A percentile compares a stretch with the other conserved stretches of the same genome.
Evolutionary conservation across 2,329 filamentous ascomycete species (phyloP).

Genomic region (Phyllosticta citribraziliensis): DNA sequence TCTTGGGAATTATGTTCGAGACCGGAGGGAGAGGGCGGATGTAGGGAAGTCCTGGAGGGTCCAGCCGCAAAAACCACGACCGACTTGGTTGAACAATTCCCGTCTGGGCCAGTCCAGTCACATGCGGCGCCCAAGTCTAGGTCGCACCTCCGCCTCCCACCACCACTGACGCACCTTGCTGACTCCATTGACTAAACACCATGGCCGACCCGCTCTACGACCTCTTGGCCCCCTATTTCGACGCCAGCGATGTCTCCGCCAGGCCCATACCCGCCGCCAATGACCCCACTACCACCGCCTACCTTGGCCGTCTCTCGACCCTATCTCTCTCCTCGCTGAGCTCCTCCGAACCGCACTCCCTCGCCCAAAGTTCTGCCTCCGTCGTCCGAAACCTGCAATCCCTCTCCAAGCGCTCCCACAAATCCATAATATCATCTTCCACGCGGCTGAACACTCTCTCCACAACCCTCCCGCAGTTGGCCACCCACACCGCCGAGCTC

Average conservation of each 20-base stretch:
- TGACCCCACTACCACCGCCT: slow-evolving; percentile 52
- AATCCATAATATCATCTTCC: slow-evolving; percentile 70
- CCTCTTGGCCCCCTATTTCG: slow-evolving; percentile 55
- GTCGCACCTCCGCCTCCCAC: neutral
- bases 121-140: neutral
- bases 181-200: neutral
- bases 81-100: neutral
- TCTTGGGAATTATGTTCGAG: neutral
- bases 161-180: neutral
- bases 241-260: slow-evolving; percentile 31
- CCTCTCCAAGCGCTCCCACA: slow-evolving; percentile 82
- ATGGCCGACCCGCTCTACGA: slow-evolving; percentile 61
- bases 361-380: slow-evolving; percentile 74
- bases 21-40: neutral
- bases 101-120: neutral
- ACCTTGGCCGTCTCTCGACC: slow-evolving; percentile 68
- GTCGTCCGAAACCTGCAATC: slow-evolving; percentile 74
- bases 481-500: slow-evolving; percentile 55
- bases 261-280: slow-evolving; percentile 29
- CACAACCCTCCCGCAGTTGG: slow-evolving; percentile 61
- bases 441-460: slow-evolving; percentile 65
- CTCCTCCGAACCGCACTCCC: slow-evolving; percentile 64
- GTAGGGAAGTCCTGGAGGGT: neutral
- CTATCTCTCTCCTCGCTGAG: slow-evolving; percentile 65
- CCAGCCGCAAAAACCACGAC: neutral